A percentile compares a stretch with the other conserved stretches of the same genome.
phyloP scores from a whole-genome alignment of 176 grass and related monocot species.

The Zea luxurians region DNA sequence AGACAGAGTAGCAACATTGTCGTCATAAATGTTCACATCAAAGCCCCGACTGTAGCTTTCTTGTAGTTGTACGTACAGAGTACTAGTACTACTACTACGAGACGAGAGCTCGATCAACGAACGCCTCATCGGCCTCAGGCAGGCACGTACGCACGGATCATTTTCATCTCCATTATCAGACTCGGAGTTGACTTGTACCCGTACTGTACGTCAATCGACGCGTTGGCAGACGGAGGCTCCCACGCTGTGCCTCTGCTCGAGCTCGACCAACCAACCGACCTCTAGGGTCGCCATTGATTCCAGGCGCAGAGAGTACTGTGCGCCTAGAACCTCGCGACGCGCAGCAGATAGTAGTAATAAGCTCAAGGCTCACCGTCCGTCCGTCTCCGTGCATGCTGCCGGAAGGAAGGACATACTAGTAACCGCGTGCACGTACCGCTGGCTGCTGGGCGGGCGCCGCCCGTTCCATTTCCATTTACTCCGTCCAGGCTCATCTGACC shows the following conservation, averaged over 20 bases:
- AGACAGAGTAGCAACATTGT: conserved; percentile 17
- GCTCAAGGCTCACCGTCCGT: background rate
- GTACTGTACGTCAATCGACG: background rate
- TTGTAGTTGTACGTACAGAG: background rate
- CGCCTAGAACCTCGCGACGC: conserved; percentile 12
- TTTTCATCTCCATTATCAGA: conserved; percentile 34
- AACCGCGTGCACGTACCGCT: conserved; percentile 9
- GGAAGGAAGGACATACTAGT: background rate
- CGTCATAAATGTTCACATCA: conserved; percentile 42
- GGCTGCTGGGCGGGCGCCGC: background rate
- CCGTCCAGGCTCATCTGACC: background rate
- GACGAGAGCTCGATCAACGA: too few relatives aligned
- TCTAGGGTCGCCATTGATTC: conserved; percentile 8
- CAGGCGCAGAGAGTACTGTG: background rate
- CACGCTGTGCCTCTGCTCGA: background rate
- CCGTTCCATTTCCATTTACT: conserved; percentile 9
- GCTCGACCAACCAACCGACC: background rate
- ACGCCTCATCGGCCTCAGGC: too few relatives aligned
- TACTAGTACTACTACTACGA: too few relatives aligned
- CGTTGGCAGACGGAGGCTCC: background rate
- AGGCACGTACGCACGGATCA: too few relatives aligned
- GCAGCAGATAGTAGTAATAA: background rate
- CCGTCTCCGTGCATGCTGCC: background rate
- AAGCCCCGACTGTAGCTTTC: conserved; percentile 1
- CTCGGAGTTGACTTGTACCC: conserved; percentile 41